phyloP scores from a whole-genome alignment of 176 grass and related monocot species.

The Paspalum vaginatum region DNA sequence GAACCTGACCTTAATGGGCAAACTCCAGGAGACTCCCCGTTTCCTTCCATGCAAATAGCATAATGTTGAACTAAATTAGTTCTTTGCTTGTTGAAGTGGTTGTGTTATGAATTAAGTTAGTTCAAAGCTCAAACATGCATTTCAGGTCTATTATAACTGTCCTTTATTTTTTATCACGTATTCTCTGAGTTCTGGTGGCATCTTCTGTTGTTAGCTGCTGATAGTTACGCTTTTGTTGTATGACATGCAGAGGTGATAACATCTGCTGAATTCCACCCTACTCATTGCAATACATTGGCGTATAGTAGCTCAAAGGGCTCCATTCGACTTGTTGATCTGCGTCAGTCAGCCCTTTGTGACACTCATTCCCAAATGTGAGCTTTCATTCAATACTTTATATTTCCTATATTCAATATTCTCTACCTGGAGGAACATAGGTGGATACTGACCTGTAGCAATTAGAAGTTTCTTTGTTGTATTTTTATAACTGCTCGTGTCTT shows the following conservation, averaged over 20 bases:
- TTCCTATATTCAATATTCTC: slow-evolving; percentile 40
- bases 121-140: slow-evolving; percentile 20
- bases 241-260: slow-evolving; percentile 86
- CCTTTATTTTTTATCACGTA: slow-evolving; percentile 24
- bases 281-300: slow-evolving; percentile 79
- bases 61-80: neutral
- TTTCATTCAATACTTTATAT: slow-evolving; percentile 37
- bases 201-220: slow-evolving; percentile 31
- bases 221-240: slow-evolving; percentile 43
- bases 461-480: slow-evolving; percentile 10
- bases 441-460: slow-evolving; percentile 30
- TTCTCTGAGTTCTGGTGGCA: slow-evolving; percentile 3
- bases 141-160: slow-evolving; percentile 24
- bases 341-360: slow-evolving; percentile 88
- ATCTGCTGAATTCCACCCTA: slow-evolving; percentile 91
- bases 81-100: slow-evolving; percentile 2
- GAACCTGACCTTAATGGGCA: neutral
- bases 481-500: slow-evolving; percentile 42
- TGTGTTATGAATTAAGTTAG: slow-evolving; percentile 16
- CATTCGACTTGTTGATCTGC: slow-evolving; percentile 88
- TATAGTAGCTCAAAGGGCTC: slow-evolving; percentile 97
- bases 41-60: slow-evolving; percentile 27
- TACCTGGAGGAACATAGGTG: slow-evolving; percentile 26
- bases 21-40: neutral
- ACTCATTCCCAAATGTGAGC: slow-evolving; percentile 82